These are phyloP conservation scores for Lomentospora prolificans DNA, from an alignment of 2,329 filamentous ascomycete species.

Conservation along the genomic window DNA sequence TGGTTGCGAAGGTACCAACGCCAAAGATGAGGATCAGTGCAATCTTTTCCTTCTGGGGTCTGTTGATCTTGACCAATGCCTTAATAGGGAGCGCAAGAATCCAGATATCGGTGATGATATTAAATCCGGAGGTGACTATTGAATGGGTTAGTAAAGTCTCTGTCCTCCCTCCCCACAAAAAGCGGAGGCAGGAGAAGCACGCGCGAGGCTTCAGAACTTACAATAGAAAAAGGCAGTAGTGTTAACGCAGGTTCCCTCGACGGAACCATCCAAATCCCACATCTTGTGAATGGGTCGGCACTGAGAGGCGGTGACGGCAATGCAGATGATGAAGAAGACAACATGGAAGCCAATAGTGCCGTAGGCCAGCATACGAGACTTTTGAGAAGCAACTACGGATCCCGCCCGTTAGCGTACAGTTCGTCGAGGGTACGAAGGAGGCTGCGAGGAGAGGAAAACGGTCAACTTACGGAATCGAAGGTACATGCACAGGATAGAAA, in stretches of 20 bases:
- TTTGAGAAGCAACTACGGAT: conserved; percentile 13
- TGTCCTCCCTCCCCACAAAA: not conserved
- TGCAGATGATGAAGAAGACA: conserved; percentile 29
- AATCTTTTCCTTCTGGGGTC: conserved; percentile 37
- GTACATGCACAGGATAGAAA: conserved; percentile 35
- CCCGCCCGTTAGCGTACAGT: conserved; percentile 14
- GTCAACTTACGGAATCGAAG: conserved; percentile 29
- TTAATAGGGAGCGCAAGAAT: conserved; percentile 34
- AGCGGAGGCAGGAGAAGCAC: not conserved
- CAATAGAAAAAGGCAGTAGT: conserved; percentile 31
- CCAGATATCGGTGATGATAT: conserved; percentile 36
- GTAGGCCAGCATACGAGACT: conserved; percentile 21
- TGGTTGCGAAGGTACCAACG: conserved; percentile 25
- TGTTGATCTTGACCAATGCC: conserved; percentile 33
- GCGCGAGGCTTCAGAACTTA: conserved; percentile 13
- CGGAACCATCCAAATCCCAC: conserved; percentile 26
- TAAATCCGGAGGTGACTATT: conserved; percentile 29
- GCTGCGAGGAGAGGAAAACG: not conserved
- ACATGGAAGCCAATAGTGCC: conserved; percentile 27
- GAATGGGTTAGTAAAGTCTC: not conserved
- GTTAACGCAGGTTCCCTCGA: conserved; percentile 28
- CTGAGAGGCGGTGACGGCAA: conserved; percentile 28
- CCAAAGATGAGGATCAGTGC: conserved; percentile 37
- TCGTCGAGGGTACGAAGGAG: conserved; percentile 11
- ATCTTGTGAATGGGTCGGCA: conserved; percentile 30